These are phyloP conservation scores for Tolypocladium nubicola DNA, from an alignment of 2,329 filamentous ascomycete species.

Conservation along the genomic window DNA sequence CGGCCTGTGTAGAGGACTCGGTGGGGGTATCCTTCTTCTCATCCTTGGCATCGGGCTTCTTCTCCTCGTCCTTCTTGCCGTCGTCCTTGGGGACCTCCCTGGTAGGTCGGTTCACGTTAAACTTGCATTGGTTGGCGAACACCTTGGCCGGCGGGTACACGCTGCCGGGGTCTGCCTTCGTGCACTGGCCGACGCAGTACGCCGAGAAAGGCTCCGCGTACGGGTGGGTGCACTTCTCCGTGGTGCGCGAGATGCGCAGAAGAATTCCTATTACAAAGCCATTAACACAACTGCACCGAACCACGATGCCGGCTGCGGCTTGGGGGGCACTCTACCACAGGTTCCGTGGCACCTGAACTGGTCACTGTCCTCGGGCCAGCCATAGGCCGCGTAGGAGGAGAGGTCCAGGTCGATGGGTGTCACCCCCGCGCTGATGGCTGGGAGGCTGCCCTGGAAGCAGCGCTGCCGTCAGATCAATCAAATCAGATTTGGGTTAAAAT, in stretches of 20 bases:
- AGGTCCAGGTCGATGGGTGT: neutral
- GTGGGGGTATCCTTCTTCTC: neutral
- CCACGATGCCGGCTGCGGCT: neutral
- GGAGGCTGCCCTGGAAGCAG: neutral
- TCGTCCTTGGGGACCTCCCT: neutral
- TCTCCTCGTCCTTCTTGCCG: neutral
- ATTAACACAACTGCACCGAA: neutral
- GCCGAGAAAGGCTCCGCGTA: neutral
- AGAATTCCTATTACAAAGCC: neutral
- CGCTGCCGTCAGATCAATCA: too few species aligned
- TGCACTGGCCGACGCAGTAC: neutral
- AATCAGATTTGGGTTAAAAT: too few species aligned
- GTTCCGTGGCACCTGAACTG: conserved; percentile 1
- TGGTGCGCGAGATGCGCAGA: neutral
- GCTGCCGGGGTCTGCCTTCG: neutral
- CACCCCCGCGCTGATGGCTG: neutral
- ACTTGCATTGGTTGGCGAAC: neutral
- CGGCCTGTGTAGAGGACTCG: neutral
- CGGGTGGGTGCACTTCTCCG: neutral
- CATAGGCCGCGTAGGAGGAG: neutral
- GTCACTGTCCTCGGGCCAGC: neutral
- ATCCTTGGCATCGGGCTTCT: neutral
- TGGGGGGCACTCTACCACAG: neutral
- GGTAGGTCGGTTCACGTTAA: neutral
- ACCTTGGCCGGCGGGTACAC: neutral